Percentiles rank a stretch among this genome's conserved stretches.
These are phyloP conservation scores for Globisporangium paddicum DNA, from an alignment of 352 stramenopile species.

Conservation along the genomic window DNA sequence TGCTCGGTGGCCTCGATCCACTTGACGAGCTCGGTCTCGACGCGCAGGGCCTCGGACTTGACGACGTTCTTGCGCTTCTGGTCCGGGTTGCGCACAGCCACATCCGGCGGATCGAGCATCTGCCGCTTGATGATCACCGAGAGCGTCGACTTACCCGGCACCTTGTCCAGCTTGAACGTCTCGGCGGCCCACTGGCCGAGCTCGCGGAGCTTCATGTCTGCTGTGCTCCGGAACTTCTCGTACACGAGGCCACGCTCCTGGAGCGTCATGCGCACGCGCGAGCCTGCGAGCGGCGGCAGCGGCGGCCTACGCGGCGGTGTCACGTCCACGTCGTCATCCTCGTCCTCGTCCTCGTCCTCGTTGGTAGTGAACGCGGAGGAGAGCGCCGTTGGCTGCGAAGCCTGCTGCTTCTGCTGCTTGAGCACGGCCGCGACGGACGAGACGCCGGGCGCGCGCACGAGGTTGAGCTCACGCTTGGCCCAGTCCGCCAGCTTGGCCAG, in stretches of 20 bases:
- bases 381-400: no score
- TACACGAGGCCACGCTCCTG: neutral
- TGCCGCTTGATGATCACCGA: constrained; percentile 2
- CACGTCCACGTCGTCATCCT: neutral
- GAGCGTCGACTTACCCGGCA: constrained; percentile 1
- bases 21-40: constrained; percentile 1
- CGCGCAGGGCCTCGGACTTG: neutral
- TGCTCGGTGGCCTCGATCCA: constrained; percentile 1
- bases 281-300: neutral
- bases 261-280: constrained; percentile 9
- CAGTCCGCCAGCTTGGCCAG: constrained; percentile 4
- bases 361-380: no score
- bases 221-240: constrained; percentile 1
- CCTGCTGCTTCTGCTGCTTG: constrained; percentile 1
- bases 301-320: no score
- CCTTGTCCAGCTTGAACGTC: constrained; percentile 1
- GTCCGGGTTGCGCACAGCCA: neutral
- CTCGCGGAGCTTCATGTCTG: constrained; percentile 8
- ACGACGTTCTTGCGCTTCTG: constrained; percentile 4
- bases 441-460: neutral
- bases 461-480: constrained; percentile 4
- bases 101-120: neutral
- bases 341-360: neutral
- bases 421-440: constrained; percentile 3
- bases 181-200: constrained; percentile 1